Base-by-base conservation (phyloP, 1,139 yeast genomes). In the Lodderomyces jiufengensis region DNA sequence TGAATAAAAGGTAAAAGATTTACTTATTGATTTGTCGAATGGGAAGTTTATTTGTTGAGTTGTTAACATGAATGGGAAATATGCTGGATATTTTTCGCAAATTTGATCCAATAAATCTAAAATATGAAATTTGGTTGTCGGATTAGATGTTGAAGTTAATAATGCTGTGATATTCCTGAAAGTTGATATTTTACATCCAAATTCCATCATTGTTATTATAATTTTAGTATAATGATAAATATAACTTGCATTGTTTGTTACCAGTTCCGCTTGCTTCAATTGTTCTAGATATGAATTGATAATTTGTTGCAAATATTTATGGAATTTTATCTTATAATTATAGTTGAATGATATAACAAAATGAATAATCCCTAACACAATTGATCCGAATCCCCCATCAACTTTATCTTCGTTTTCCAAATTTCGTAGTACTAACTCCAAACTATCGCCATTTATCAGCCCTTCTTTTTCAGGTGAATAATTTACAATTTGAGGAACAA, bases 61-160 rank as follows among this genome's bases (percentile, higher is more conserved):
- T 41, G 68, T 59, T n/a, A 62, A 36, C 4, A 60, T 48, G 32
- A 63, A 54, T 27, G 61, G 58, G 41, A 59, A 63, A 39, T 62
- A 66, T 20, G 55, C 37, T 1, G 61, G 52, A 38, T 57, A 57
- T 24, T 45, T 48, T 2, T 47, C 31, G 29, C 57, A 54, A 3
- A 56, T 36, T 29, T 52, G 49, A 29, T 53, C 49, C 9, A 66
- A 43, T 9, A 67, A 45, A 14, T 59, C 58, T 12, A 63, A 43
- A 1, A 60, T 32, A 1, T 49, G 34, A 16, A 57, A 33, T 34
- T 48, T 57, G 10, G 31, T 21, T 22, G 15, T 20, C 7, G 50
- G 47, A 13, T 34, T 28, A 1, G 43, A 9, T 4, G 34, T 31
- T 4, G 29, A 21, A 9, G 50, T 46, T 16, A 61, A 35, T 9